phyloP scores from a whole-genome alignment of 768 basidiomycete species.

The Thelephora aurantiotincta region DNA sequence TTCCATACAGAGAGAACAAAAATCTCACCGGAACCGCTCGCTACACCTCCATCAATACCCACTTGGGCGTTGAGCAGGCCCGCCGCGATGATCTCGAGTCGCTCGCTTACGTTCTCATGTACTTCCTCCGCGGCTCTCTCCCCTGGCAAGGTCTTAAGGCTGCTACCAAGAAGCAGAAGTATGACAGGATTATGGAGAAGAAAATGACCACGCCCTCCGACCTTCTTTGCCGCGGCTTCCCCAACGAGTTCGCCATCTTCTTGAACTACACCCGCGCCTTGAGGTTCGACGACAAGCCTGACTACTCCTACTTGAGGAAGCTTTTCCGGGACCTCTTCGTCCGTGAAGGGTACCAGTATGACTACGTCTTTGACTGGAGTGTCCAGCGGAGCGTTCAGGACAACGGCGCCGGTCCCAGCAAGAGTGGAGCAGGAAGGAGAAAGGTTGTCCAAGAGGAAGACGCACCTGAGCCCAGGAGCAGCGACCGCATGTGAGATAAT shows the following conservation, averaged over 20 bases:
- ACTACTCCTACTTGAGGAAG: slow-evolving; percentile 99
- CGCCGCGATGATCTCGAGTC: slow-evolving; percentile 97
- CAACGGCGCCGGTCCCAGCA: slow-evolving; percentile 43
- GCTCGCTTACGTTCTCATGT: slow-evolving; percentile 98
- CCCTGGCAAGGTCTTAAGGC: slow-evolving; percentile 99
- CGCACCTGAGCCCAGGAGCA: slow-evolving; percentile 48
- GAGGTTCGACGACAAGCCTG: slow-evolving; percentile 99
- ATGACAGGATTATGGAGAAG: slow-evolving; percentile 99
- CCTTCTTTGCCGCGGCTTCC: slow-evolving; percentile 96
- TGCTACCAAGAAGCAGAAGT: slow-evolving; percentile 99
- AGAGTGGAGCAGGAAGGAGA: slow-evolving; percentile 46
- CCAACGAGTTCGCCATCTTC: slow-evolving; percentile 98
- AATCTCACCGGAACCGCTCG: slow-evolving; percentile 97
- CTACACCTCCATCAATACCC: slow-evolving; percentile 99
- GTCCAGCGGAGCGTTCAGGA: slow-evolving; percentile 73
- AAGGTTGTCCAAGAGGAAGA: slow-evolving; percentile 82
- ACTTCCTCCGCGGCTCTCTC: slow-evolving; percentile 95
- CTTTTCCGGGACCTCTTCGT: slow-evolving; percentile 97
- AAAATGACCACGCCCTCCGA: slow-evolving; percentile 99
- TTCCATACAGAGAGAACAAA: slow-evolving; percentile 99
- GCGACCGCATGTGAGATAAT: slow-evolving; percentile 65
- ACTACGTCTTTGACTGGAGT: slow-evolving; percentile 99
- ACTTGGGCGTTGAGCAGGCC: slow-evolving; percentile 95
- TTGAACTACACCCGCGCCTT: slow-evolving; percentile 98
- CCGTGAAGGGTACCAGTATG: slow-evolving; percentile 96